Evolutionary conservation across 2,329 filamentous ascomycete genomes (phyloP).

Genomic region (Colletotrichum sp.): DNA sequence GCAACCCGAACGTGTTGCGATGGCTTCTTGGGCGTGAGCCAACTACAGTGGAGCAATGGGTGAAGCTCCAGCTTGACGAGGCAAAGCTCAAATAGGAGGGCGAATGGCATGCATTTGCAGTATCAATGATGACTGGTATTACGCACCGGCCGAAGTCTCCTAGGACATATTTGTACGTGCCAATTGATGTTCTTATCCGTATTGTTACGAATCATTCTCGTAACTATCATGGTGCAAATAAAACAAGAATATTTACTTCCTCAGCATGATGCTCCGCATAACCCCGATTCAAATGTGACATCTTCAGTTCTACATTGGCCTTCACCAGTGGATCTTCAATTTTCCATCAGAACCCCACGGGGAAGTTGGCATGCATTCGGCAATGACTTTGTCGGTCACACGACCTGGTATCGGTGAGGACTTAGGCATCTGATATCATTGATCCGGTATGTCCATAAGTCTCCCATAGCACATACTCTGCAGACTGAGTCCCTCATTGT

Average conservation of each 20-base stretch:
- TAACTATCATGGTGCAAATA: background rate
- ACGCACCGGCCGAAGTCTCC: background rate
- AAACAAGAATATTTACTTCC: background rate
- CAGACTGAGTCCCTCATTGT: background rate
- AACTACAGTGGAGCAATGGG: background rate
- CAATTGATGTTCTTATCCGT: background rate
- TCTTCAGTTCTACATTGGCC: background rate
- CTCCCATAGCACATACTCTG: background rate
- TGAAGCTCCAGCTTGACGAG: background rate
- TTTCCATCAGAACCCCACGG: background rate
- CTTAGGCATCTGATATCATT: background rate
- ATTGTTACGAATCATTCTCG: background rate
- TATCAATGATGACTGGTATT: background rate
- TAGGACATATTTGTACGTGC: fast-evolving
- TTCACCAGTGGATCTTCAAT: background rate
- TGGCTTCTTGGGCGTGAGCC: background rate
- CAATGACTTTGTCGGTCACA: background rate
- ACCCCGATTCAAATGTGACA: background rate
- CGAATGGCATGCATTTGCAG: background rate
- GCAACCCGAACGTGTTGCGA: background rate
- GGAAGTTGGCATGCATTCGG: background rate
- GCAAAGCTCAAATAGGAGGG: background rate
- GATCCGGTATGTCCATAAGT: background rate
- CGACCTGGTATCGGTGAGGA: background rate
- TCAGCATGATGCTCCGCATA: background rate